These are phyloP conservation scores for Trametes meyenii DNA, from an alignment of 768 basidiomycete genomes.

Conservation along the genomic window DNA sequence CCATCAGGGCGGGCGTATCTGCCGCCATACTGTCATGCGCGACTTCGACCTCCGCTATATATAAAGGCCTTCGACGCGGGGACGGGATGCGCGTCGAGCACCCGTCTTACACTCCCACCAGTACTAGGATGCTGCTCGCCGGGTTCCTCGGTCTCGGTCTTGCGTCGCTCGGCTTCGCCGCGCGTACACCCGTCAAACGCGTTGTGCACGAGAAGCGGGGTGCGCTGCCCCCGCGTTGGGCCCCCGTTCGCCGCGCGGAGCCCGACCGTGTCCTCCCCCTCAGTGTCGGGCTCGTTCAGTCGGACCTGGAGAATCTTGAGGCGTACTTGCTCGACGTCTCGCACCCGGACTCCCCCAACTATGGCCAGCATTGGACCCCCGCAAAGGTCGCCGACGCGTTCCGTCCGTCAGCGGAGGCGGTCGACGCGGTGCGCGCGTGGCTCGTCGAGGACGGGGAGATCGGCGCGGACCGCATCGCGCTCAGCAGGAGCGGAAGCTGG, in stretches of 20 bases:
- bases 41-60: background rate
- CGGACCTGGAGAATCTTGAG: slow-evolving; percentile 49
- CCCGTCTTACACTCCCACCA: background rate
- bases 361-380: slow-evolving; percentile 53
- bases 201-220: slow-evolving; percentile 30
- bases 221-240: slow-evolving; percentile 44
- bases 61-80: background rate
- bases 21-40: background rate
- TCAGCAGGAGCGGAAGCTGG: slow-evolving; percentile 47
- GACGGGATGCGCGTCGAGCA: background rate
- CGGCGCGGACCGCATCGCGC: slow-evolving; percentile 38
- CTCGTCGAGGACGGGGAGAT: slow-evolving; percentile 44
- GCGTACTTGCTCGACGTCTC: slow-evolving; percentile 50
- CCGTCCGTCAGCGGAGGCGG: slow-evolving; percentile 45
- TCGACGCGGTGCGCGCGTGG: slow-evolving; percentile 48
- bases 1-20: background rate
- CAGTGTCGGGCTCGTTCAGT: slow-evolving; percentile 51
- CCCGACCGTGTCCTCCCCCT: slow-evolving; percentile 45
- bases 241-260: slow-evolving; percentile 39
- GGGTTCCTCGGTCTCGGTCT: slow-evolving; percentile 8
- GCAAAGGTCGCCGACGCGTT: slow-evolving; percentile 48
- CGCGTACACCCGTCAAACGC: slow-evolving; percentile 31
- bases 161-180: slow-evolving; percentile 10
- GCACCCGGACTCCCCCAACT: slow-evolving; percentile 52
- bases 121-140: slow-evolving; percentile 11